A percentile compares a stretch with the other conserved stretches of the same genome.
These are phyloP conservation scores for Pseudopyricularia javanii DNA, from an alignment of 2,329 filamentous ascomycete species.

Conservation along the genomic window DNA sequence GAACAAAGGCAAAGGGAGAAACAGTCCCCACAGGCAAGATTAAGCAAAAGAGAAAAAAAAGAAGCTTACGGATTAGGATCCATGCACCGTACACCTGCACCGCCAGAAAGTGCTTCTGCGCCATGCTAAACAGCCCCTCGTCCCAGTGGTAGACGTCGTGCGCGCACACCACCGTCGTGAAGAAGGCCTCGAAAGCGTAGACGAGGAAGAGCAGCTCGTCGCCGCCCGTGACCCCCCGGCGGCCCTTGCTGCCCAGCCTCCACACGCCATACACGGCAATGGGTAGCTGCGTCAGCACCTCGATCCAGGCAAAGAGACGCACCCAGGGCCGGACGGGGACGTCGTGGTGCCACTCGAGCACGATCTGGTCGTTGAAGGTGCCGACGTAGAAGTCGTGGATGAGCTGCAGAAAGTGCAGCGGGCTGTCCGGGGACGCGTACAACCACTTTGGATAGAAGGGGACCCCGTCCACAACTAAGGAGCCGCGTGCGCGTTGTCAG, in stretches of 20 bases:
- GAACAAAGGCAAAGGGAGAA: neutral
- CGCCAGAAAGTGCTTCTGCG: constrained; percentile 32
- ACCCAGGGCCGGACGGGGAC: constrained; percentile 31
- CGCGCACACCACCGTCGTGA: constrained; percentile 39
- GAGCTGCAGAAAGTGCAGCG: constrained; percentile 32
- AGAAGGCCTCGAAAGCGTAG: constrained; percentile 36
- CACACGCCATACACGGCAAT: constrained; percentile 33
- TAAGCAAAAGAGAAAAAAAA: neutral
- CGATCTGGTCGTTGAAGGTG: constrained; percentile 40
- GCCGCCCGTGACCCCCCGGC: constrained; percentile 14
- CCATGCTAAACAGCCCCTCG: constrained; percentile 24
- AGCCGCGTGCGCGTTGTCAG: no score
- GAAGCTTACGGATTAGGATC: constrained; percentile 36
- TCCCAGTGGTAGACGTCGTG: constrained; percentile 38
- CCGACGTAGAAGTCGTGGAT: constrained; percentile 33
- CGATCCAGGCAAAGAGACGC: constrained; percentile 34
- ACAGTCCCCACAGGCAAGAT: neutral
- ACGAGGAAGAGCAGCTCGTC: constrained; percentile 38
- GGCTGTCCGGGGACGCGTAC: constrained; percentile 25
- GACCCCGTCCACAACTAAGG: constrained; percentile 38
- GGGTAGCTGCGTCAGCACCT: constrained; percentile 37
- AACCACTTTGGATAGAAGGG: constrained; percentile 37
- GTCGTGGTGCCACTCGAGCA: constrained; percentile 20
- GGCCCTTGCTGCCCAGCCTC: constrained; percentile 19
- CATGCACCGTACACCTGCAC: constrained; percentile 39